Evolutionary conservation across 2,329 filamentous ascomycete species (phyloP).

Genomic region (Amauroascus niger): DNA sequence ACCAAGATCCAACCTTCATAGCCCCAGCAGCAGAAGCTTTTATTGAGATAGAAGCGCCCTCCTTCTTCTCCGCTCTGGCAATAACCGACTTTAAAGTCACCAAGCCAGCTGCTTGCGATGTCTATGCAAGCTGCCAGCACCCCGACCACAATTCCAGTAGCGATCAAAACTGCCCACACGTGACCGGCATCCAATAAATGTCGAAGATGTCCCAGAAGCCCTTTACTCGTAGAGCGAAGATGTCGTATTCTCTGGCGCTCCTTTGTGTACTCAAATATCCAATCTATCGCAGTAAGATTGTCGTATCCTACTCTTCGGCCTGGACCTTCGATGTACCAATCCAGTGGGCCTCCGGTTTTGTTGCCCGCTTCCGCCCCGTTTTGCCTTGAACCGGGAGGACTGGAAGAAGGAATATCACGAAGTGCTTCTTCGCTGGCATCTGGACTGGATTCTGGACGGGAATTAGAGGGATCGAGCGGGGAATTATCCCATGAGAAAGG

Average conservation of each 20-base stretch:
- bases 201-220: conserved; percentile 61
- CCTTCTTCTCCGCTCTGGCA: conserved; percentile 69
- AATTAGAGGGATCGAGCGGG: background rate
- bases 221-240: conserved; percentile 58
- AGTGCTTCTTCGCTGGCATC: conserved; percentile 9
- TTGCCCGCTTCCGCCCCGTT: conserved; percentile 23
- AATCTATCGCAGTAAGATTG: conserved; percentile 94
- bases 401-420: conserved; percentile 20
- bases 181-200: conserved; percentile 76
- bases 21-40: conserved; percentile 85
- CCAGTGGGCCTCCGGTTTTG: conserved; percentile 41
- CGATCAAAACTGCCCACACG: conserved; percentile 79
- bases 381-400: conserved; percentile 21
- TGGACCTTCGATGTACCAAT: conserved; percentile 87
- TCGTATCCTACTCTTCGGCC: conserved; percentile 89
- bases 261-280: conserved; percentile 98
- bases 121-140: conserved; percentile 80
- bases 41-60: conserved; percentile 83
- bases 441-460: conserved; percentile 13
- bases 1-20: conserved; percentile 51
- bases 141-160: conserved; percentile 76
- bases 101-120: conserved; percentile 84
- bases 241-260: conserved; percentile 80
- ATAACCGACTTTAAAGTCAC: conserved; percentile 81
- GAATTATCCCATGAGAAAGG: conserved; percentile 27